A percentile compares a stretch with the other conserved stretches of the same genome.
These are phyloP conservation scores for Sporothrix phasma DNA, from an alignment of 2,329 filamentous ascomycete genomes.

Conservation along the genomic window DNA sequence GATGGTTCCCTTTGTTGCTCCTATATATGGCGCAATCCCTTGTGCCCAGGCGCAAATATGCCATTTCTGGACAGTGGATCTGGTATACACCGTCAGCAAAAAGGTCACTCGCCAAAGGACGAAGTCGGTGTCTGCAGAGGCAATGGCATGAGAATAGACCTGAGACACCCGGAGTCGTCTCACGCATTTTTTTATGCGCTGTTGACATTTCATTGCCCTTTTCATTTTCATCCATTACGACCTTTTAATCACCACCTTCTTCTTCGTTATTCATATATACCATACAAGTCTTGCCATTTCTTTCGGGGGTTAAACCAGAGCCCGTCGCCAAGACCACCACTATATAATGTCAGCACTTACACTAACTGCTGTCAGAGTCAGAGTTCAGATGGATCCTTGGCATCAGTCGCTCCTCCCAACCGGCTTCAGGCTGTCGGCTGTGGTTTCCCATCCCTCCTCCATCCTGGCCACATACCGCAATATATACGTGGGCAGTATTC, in stretches of 20 bases:
- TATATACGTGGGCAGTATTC: conserved; percentile 40
- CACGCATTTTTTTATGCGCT: conserved; percentile 2
- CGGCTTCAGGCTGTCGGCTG: conserved; percentile 21
- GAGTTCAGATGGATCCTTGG: conserved; percentile 1
- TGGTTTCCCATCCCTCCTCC: conserved; percentile 19
- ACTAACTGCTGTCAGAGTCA: too few species aligned
- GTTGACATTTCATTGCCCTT: background rate
- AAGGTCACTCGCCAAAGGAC: conserved; percentile 49
- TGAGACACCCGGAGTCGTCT: background rate
- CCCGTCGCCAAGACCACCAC: too few species aligned
- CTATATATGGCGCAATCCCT: conserved; percentile 57
- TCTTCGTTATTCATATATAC: background rate
- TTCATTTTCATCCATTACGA: background rate
- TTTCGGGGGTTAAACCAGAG: background rate
- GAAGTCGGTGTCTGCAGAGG: conserved; percentile 28
- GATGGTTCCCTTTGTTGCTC: conserved; percentile 57
- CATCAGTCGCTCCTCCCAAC: background rate
- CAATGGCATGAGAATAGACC: conserved; percentile 15
- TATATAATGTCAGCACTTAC: background rate
- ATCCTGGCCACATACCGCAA: too few species aligned
- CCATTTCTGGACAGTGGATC: conserved; percentile 59
- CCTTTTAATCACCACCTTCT: conserved; percentile 7
- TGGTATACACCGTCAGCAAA: conserved; percentile 63
- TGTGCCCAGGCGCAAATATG: conserved; percentile 56
- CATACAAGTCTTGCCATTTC: background rate